phyloP scores from a whole-genome alignment of 2,329 filamentous ascomycete genomes.

The Metarhizium brunneum region DNA sequence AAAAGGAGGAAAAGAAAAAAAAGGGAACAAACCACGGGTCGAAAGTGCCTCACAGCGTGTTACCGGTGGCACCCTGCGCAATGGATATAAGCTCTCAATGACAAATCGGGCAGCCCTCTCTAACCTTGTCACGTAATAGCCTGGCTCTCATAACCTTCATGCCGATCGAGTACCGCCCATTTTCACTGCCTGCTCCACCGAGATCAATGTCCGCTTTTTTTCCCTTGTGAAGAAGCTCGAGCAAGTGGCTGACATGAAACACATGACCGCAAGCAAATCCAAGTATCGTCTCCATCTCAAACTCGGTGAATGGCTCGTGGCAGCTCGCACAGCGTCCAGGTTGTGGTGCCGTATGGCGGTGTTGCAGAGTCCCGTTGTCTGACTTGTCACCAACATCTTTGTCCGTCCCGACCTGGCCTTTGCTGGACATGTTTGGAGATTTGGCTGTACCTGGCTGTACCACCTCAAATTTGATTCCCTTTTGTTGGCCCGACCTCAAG shows the following conservation, averaged over 20 bases:
- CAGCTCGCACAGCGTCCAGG: slow-evolving; percentile 53
- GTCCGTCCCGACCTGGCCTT: slow-evolving; percentile 12
- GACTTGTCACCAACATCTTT: slow-evolving; percentile 4
- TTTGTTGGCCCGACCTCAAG: slow-evolving; percentile 68
- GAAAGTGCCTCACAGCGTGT: not conserved
- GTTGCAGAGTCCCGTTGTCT: slow-evolving; percentile 1
- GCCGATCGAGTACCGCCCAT: slow-evolving; percentile 57
- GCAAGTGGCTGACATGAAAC: slow-evolving; percentile 66
- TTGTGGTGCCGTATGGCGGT: slow-evolving; percentile 24
- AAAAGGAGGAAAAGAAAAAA: not conserved
- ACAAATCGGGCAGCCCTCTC: slow-evolving; percentile 56
- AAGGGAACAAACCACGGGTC: too few relatives aligned
- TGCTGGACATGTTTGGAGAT: slow-evolving; percentile 18
- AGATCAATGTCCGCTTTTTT: slow-evolving; percentile 38
- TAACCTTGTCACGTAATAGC: slow-evolving; percentile 61
- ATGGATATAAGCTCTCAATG: not conserved
- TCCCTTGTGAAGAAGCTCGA: slow-evolving; percentile 41
- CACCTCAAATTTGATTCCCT: slow-evolving; percentile 84
- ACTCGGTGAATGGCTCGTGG: slow-evolving; percentile 44
- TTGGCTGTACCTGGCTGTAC: slow-evolving; percentile 34
- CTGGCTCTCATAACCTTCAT: slow-evolving; percentile 83
- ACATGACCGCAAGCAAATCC: slow-evolving; percentile 78
- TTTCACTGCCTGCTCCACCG: slow-evolving; percentile 30
- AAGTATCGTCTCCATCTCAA: slow-evolving; percentile 62
- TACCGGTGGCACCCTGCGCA: not conserved